Evolutionary conservation across 345 rosid genomes (phyloP), one percentile per base, ranked within the genome.

Genomic region (Eutrema heterophyllum): DNA sequence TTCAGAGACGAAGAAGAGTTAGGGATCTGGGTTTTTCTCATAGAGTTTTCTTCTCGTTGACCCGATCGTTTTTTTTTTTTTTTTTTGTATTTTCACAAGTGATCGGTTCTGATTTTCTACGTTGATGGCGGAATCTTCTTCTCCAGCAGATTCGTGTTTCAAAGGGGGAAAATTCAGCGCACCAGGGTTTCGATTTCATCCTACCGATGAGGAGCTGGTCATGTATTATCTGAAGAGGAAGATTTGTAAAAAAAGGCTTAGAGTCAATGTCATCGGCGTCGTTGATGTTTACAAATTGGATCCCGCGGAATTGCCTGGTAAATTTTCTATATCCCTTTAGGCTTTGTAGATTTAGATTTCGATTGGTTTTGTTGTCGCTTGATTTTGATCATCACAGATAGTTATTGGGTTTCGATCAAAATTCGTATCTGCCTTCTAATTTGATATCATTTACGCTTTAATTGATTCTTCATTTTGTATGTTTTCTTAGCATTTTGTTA

Each of bases 101-200:
- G 35, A 18, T 69, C 30, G 21, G 46, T 24, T 45, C 21, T n/a
- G 65, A 33, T 70, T 11, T 15, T 36, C 24, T 13, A 10, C 36
- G 49, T 13, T 27, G 56, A 71, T 71, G 75, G 67, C 67, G 18
- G 68, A 71, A 26, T n/a, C 51, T 5, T 26, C 62, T 13, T 30
- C 53, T 30, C 33, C 5, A 30, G 33, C 5, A 10, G 24, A 14
- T 48, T 9, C 70, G 26, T 63, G 76, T 63, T 43, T 72, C 41
- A 51, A 51, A 30, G 88, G 71, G 5, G 86, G 78, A 0, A 66
- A 71, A 44, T 65, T 49, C 15, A 89, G 84, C 86, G 96, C 96
- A 1, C 98, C 98, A 5, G 96, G 98, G 72, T 92, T 92, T 72
- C 75, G 96, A 65, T 89, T 92, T 69, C 98, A 92, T 64, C 98